Percentiles rank a stretch among this genome's conserved stretches.
Evolutionary conservation across 768 basidiomycete genomes (phyloP).

Genomic region (Asterophora parasitica): DNA sequence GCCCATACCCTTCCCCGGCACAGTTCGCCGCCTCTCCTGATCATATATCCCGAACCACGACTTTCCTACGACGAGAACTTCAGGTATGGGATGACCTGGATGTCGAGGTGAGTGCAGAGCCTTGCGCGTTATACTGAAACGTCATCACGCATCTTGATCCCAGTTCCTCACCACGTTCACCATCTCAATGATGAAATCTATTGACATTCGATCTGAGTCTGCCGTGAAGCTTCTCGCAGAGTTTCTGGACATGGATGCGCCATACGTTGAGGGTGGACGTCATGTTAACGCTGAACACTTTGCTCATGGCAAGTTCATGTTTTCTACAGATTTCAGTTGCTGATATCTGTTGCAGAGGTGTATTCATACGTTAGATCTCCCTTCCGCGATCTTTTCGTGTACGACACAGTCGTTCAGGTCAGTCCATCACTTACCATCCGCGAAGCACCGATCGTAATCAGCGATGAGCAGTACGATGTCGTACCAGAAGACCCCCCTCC

Average conservation of each 20-base stretch:
- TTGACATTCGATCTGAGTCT: conserved; percentile 88
- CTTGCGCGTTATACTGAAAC: not conserved
- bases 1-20: conserved; percentile 83
- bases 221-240: conserved; percentile 82
- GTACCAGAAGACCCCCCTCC: conserved; percentile 39
- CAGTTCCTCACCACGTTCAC: conserved; percentile 89
- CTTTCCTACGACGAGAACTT: conserved; percentile 81
- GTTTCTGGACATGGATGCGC: conserved; percentile 76
- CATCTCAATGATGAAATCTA: conserved; percentile 84
- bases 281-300: conserved; percentile 85
- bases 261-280: conserved; percentile 51
- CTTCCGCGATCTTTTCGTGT: conserved; percentile 76
- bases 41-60: conserved; percentile 68
- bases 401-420: conserved; percentile 82
- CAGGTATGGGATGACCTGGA: conserved; percentile 88
- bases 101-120: conserved; percentile 58
- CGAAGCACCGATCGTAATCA: conserved; percentile 5
- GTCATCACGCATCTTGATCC: conserved; percentile 11
- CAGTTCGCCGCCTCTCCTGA: conserved; percentile 79
- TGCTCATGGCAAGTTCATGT: conserved; percentile 68
- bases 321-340: not conserved
- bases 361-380: conserved; percentile 89
- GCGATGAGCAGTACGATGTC: conserved; percentile 50
- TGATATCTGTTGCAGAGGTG: conserved; percentile 51
- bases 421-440: conserved; percentile 7